Conservation (phyloP, 163 green algal species). For the Scenedesmus sp. region DNA sequence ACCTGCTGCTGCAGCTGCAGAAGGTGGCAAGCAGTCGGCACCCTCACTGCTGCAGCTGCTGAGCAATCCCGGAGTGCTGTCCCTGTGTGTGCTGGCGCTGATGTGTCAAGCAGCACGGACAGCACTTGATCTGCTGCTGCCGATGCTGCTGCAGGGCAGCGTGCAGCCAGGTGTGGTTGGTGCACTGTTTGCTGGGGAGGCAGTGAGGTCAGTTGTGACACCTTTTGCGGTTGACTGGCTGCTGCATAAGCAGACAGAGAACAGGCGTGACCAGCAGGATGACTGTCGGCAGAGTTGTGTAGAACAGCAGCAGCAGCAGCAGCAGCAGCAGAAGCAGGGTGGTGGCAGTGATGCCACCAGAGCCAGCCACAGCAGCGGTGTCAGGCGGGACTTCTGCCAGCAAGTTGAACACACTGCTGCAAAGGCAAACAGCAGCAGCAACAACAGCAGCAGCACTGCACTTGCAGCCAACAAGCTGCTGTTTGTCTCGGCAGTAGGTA, state of each 20-base stretch:
- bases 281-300: neutral
- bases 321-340: neutral
- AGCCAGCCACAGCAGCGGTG: neutral
- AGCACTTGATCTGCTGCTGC: conserved; percentile 34
- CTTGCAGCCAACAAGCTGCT: conserved; percentile 21
- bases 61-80: neutral
- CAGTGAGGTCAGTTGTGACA: conserved; percentile 15
- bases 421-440: neutral
- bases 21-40: neutral
- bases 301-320: conserved; percentile 27
- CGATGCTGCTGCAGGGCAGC: neutral
- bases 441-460: neutral
- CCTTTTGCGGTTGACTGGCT: conserved; percentile 6
- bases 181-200: conserved; percentile 16
- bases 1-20: neutral
- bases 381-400: neutral
- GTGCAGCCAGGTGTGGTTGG: conserved; percentile 4
- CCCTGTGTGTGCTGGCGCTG: conserved; percentile 14
- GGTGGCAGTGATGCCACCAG: neutral
- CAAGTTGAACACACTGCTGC: neutral
- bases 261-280: neutral
- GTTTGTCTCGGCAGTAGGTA: neutral
- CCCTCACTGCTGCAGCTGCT: conserved; percentile 23
- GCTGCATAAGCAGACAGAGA: neutral
- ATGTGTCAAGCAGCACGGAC: conserved; percentile 27